phyloP scores from a whole-genome alignment of 2,329 filamentous ascomycete genomes.

The Pseudogymnoascus sp. region DNA sequence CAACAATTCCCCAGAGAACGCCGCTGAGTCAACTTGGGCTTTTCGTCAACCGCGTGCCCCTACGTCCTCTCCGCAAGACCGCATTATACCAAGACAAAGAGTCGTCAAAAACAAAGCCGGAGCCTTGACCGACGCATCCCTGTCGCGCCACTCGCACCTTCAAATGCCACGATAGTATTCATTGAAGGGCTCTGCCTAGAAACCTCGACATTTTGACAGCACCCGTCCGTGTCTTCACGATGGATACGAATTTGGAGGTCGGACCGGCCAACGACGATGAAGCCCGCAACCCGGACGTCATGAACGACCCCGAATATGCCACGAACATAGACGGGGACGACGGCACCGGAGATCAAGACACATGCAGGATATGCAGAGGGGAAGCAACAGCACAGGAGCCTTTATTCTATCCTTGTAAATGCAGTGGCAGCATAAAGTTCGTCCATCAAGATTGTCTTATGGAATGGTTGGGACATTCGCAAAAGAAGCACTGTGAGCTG shows the following conservation, averaged over 20 bases:
- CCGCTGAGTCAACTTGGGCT: not conserved
- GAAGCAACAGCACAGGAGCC: slow-evolving; percentile 77
- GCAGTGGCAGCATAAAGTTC: slow-evolving; percentile 96
- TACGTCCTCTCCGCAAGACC: not conserved
- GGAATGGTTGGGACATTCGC: slow-evolving; percentile 97
- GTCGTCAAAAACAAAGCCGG: not conserved
- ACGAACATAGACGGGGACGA: slow-evolving; percentile 27
- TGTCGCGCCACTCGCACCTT: slow-evolving; percentile 1
- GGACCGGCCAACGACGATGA: slow-evolving; percentile 2
- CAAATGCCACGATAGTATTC: slow-evolving; percentile 5
- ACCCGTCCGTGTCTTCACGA: not conserved
- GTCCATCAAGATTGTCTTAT: slow-evolving; percentile 97
- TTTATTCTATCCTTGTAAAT: slow-evolving; percentile 96
- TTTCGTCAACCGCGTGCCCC: not conserved
- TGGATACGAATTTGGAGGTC: not conserved
- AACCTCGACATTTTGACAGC: slow-evolving; percentile 5
- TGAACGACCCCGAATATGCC: slow-evolving; percentile 47
- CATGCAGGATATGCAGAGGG: slow-evolving; percentile 94
- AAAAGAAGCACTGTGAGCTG: slow-evolving; percentile 98
- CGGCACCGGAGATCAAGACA: slow-evolving; percentile 45
- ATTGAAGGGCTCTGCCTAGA: slow-evolving; percentile 8
- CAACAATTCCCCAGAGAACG: not conserved
- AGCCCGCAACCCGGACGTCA: slow-evolving; percentile 37
- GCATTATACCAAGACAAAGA: not conserved
- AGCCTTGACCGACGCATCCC: slow-evolving; percentile 5